Conservation (phyloP, 108 stramenopile genomes). For the Discostella pseudostelligera region DNA sequence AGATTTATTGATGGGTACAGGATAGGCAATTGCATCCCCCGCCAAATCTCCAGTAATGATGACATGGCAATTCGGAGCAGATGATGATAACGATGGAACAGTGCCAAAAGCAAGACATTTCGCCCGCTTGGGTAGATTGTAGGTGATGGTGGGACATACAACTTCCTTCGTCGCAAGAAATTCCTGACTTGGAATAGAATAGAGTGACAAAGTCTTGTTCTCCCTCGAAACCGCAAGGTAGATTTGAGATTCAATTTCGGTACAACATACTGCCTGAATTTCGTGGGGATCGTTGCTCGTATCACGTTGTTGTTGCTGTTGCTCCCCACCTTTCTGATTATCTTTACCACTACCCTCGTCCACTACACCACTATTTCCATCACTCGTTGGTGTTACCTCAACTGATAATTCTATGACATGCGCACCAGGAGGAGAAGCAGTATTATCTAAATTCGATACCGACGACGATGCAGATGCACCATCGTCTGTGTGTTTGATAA, state of each 20-base stretch:
- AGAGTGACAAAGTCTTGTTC: conserved; percentile 62
- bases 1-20: conserved; percentile 21
- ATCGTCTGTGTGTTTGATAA: conserved; percentile 14
- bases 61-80: conserved; percentile 15
- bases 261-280: conserved; percentile 61
- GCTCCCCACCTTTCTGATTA: conserved; percentile 4
- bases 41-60: conserved; percentile 72
- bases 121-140: conserved; percentile 59
- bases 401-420: not conserved
- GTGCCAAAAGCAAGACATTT: conserved; percentile 49
- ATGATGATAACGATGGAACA: conserved; percentile 6
- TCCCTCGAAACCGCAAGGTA: conserved; percentile 64
- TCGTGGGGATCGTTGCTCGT: conserved; percentile 16
- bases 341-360: too few relatives aligned
- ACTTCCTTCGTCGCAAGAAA: conserved; percentile 4
- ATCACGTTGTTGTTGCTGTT: conserved; percentile 11
- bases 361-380: too few relatives aligned
- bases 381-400: too few relatives aligned
- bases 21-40: conserved; percentile 76
- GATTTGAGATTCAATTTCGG: conserved; percentile 16
- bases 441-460: not conserved
- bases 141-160: conserved; percentile 27
- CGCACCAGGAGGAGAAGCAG: not conserved
- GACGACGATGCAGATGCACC: conserved; percentile 1
- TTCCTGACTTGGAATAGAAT: conserved; percentile 14